Evolutionary conservation across 2,329 filamentous ascomycete species (phyloP), one percentile per base, ranked within the genome.

Genomic region (Didymella pomorum): DNA sequence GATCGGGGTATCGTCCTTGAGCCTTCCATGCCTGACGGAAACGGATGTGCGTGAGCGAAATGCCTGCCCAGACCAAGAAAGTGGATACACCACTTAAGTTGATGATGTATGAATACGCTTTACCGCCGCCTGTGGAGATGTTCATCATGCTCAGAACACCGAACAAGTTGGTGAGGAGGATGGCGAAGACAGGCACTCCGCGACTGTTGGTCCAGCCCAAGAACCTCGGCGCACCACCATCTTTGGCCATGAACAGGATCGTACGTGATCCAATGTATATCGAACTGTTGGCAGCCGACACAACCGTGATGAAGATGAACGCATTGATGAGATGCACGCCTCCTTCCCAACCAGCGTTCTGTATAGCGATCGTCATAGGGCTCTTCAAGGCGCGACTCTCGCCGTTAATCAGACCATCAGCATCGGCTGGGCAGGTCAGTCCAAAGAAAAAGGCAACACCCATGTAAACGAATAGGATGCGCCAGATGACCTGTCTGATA

Each of bases 221-320:
- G 66, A 93, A 84, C 20, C 76, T 79, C 0, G 91, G 91, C 0
- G 90, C 91, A 74, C 90, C 91, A 45, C 85, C 82, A 43, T 87
- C 86, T 67, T 91, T 87, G 0, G 89, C 89, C 86, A 93, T 90
- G 78, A 87, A 92, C 0, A 93, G 78, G 1, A 94, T 77, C 0
- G 90, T 93, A 21, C 91, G 85, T 3, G 88, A 90, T 43, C 87
- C 87, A 64, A 93, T 91, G 73, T 93, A 93, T 61, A 93, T 89
- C 9, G 88, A 90, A 51, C 86, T 87, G 76, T 93, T 93, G 65
- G 69, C 72, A 1, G 72, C 71, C 4, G 67, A 71, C 18, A 92
- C 78, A 52, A 89, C 90, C 4, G 90, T 92, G 18, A 92, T 79
- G 43, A 93, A 68, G 43, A 74, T 74, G 57, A 73, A 71, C 2